phyloP scores from a whole-genome alignment of 371 early-diverging fungal genomes.

The Zopfochytrium polystomum region DNA sequence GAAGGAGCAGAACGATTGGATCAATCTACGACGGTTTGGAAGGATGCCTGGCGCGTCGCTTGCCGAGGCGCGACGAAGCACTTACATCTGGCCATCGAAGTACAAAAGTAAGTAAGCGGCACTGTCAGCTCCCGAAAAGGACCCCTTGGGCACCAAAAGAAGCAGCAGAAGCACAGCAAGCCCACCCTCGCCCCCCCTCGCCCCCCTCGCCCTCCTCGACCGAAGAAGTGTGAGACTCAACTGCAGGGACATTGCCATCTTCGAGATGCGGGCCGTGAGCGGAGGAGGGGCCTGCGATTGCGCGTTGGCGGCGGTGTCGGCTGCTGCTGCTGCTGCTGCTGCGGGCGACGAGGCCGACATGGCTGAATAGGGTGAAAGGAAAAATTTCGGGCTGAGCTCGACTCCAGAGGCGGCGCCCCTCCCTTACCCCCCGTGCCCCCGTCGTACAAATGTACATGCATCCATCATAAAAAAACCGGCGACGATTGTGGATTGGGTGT shows the following conservation, averaged over 20 bases:
- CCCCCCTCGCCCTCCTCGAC: too few species aligned
- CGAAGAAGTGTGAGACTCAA: not conserved
- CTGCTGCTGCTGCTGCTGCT: too few species aligned
- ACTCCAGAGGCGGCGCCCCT: too few species aligned
- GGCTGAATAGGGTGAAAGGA: too few species aligned
- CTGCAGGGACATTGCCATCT: not conserved
- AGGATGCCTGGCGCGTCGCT: not conserved
- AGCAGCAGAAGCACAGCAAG: not conserved
- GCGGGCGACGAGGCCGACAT: too few species aligned
- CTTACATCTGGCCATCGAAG: not conserved
- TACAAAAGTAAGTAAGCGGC: not conserved
- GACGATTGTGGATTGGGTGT: too few species aligned
- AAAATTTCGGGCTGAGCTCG: too few species aligned
- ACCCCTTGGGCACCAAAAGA: not conserved
- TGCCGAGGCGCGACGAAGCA: not conserved
- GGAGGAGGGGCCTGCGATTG: not conserved
- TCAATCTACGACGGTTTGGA: not conserved
- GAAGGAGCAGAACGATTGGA: not conserved
- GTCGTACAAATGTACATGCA: too few species aligned
- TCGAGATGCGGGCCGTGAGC: not conserved
- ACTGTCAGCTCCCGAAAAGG: not conserved
- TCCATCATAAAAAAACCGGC: too few species aligned
- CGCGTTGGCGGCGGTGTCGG: not conserved
- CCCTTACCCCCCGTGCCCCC: too few species aligned
- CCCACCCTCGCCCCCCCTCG: too few species aligned